Percentiles rank a stretch among this genome's conserved stretches.
phyloP scores from a whole-genome alignment of 257 asterid species.

The Pogostemon cablin region DNA sequence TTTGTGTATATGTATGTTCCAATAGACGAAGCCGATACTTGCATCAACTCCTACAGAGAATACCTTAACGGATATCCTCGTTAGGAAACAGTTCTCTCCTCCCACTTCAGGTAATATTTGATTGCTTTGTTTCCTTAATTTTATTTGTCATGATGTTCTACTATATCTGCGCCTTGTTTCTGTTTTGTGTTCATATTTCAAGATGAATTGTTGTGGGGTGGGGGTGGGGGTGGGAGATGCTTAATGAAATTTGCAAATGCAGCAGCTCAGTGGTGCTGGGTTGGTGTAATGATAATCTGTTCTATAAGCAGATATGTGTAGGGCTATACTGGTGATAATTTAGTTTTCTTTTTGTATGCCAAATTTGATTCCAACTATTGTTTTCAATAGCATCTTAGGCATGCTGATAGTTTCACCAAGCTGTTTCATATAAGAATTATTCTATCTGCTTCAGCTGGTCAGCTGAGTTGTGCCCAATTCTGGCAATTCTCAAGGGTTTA shows the following conservation, averaged over 20 bases:
- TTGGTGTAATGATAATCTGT: conserved; percentile 2
- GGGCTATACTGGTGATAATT: not conserved
- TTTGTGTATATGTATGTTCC: conserved; percentile 21
- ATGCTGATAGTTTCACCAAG: not conserved
- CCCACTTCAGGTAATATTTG: conserved; percentile 55
- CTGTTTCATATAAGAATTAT: not conserved
- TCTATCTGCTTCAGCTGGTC: conserved; percentile 23
- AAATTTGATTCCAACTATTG: not conserved
- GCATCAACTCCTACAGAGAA: conserved; percentile 77
- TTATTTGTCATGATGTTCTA: not conserved
- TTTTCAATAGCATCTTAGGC: not conserved
- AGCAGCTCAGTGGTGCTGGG: conserved; percentile 22
- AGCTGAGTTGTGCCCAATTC: not conserved
- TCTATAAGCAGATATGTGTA: not conserved
- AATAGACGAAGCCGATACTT: conserved; percentile 76
- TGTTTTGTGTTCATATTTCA: not conserved
- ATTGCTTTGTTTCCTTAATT: not conserved
- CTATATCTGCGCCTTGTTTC: not conserved
- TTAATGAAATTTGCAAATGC: conserved; percentile 6
- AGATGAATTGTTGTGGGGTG: not conserved
- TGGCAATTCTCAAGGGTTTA: conserved; percentile 3
- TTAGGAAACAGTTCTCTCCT: conserved; percentile 68
- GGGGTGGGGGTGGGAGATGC: not conserved
- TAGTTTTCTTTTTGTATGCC: not conserved
- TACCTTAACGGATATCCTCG: conserved; percentile 83